Percentiles rank a stretch among this genome's conserved stretches.
These are phyloP conservation scores for Chaetomium globosum DNA, from an alignment of 2,329 filamentous ascomycete genomes.

Conservation along the genomic window DNA sequence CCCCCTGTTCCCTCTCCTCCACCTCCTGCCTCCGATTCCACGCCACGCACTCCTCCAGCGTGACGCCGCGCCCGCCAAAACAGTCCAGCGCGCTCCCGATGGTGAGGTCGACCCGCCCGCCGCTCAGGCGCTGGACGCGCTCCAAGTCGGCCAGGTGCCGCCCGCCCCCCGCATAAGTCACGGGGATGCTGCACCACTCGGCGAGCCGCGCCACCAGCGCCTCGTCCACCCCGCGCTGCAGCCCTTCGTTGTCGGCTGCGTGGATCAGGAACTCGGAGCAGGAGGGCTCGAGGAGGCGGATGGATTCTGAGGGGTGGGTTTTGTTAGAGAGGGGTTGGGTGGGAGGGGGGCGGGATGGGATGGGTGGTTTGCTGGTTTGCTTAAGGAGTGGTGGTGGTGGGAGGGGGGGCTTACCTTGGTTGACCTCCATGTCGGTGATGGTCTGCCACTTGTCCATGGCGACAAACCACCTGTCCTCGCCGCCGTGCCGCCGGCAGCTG, in stretches of 20 bases:
- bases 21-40: conserved; percentile 69
- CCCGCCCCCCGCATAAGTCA: conserved; percentile 96
- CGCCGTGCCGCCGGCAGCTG: conserved; percentile 74
- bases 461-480: conserved; percentile 80
- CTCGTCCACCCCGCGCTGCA: conserved; percentile 89
- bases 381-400: too few species aligned
- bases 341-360: background rate
- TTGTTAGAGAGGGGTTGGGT: background rate
- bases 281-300: conserved; percentile 79
- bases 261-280: conserved; percentile 97
- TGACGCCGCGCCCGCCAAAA: conserved; percentile 86
- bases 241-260: conserved; percentile 92
- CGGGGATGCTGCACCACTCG: conserved; percentile 85
- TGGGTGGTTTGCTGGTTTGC: background rate
- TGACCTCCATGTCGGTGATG: conserved; percentile 93
- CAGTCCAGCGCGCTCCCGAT: conserved; percentile 96
- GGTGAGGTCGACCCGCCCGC: conserved; percentile 84
- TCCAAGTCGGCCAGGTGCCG: conserved; percentile 80
- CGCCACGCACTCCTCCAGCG: conserved; percentile 81
- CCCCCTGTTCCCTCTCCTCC: background rate
- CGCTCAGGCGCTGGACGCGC: conserved; percentile 75
- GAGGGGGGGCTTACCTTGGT: conserved; percentile 65
- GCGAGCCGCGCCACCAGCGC: conserved; percentile 75
- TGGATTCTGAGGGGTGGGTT: conserved; percentile 63
- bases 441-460: conserved; percentile 99